A percentile compares a stretch with the other conserved stretches of the same genome.
phyloP scores from a whole-genome alignment of 176 grass and related monocot species.

The Bothriochloa decipiens region DNA sequence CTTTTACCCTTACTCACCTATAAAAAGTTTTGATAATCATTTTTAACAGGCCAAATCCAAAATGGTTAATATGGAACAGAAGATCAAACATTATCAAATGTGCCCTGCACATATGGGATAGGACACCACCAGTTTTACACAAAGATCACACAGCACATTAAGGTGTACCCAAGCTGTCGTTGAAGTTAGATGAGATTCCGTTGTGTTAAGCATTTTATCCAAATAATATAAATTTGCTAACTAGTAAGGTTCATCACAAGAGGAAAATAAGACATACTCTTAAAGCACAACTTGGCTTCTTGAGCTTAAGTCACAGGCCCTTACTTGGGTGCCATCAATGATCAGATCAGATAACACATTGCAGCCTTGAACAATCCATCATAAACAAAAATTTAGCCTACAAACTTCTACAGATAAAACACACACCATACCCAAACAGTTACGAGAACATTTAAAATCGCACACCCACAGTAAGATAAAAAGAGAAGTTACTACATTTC shows the following conservation, averaged over 20 bases:
- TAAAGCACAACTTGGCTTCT: background rate
- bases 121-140: background rate
- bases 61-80: background rate
- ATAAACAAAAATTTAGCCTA: constrained; percentile 6
- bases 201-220: constrained; percentile 13
- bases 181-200: background rate
- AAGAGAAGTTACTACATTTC: background rate
- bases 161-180: background rate
- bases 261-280: constrained; percentile 9
- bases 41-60: background rate
- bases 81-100: constrained; percentile 26
- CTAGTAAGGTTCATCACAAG: background rate
- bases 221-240: constrained; percentile 16
- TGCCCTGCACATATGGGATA: constrained; percentile 13
- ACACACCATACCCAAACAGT: background rate
- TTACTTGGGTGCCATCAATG: background rate
- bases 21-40: background rate
- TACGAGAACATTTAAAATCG: background rate
- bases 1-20: constrained; percentile 3
- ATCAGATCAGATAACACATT: background rate
- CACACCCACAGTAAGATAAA: background rate
- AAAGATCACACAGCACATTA: constrained; percentile 8
- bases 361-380: background rate
- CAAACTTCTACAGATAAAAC: background rate
- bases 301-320: background rate